Evolutionary conservation across 495 filamentous ascomycete genomes (phyloP).

Genomic region (Talaromyces adpressus): DNA sequence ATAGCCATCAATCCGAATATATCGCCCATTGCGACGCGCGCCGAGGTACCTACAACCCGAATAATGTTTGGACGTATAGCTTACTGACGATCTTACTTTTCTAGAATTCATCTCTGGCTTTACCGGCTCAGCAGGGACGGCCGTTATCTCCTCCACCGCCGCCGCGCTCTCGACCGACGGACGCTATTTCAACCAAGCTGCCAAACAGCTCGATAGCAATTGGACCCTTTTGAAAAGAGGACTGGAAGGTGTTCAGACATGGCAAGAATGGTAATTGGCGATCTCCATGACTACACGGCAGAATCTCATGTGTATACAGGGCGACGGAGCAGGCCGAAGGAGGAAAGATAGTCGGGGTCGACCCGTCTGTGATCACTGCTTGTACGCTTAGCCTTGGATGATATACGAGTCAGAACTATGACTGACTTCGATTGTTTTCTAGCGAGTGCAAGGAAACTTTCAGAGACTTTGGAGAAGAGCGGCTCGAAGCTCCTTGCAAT

Average conservation of each 20-base stretch:
- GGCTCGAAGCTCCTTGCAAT: conserved; percentile 68
- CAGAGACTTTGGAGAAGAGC: conserved; percentile 79
- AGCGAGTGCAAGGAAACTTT: conserved; percentile 77
- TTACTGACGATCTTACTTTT: conserved; percentile 8
- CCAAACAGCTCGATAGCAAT: conserved; percentile 85
- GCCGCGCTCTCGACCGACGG: conserved; percentile 93
- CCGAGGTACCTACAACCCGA: conserved; percentile 49
- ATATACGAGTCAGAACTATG: not conserved
- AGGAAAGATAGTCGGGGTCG: conserved; percentile 84
- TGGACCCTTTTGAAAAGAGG: conserved; percentile 93
- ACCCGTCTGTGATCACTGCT: conserved; percentile 81
- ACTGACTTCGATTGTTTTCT: not conserved
- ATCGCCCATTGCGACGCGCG: conserved; percentile 90
- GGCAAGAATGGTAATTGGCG: conserved; percentile 80
- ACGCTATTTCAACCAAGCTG: conserved; percentile 96
- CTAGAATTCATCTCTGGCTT: conserved; percentile 87
- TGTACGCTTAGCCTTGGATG: conserved; percentile 30
- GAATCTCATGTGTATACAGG: conserved; percentile 31
- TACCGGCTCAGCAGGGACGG: conserved; percentile 89
- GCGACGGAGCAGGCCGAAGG: conserved; percentile 73
- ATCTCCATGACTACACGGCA: not conserved
- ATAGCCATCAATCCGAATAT: conserved; percentile 96
- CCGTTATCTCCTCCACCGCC: conserved; percentile 78
- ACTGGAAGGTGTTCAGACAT: conserved; percentile 86
- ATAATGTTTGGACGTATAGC: not conserved